phyloP scores from a whole-genome alignment of 2,329 filamentous ascomycete species.

The Diaporthe velutina region DNA sequence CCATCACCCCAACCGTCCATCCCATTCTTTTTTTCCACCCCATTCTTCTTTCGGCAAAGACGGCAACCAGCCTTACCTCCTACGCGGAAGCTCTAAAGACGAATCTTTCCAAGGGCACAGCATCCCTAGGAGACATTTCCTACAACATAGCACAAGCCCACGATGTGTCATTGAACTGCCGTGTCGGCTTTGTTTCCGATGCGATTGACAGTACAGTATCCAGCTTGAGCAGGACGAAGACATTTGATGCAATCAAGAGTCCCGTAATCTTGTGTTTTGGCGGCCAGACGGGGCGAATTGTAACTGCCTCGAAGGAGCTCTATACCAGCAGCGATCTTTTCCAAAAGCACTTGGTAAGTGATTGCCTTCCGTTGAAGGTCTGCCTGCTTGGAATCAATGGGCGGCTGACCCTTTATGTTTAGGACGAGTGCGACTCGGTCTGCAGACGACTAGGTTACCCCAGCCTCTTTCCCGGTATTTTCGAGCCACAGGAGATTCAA shows the following conservation, averaged over 20 bases:
- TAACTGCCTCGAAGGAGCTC: constrained; percentile 46
- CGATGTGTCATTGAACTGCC: constrained; percentile 16
- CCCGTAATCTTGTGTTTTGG: constrained; percentile 53
- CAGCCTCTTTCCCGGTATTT: constrained; percentile 49
- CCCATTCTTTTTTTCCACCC: constrained; percentile 13
- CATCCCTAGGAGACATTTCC: background rate
- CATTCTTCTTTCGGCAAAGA: constrained; percentile 40
- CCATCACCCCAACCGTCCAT: background rate
- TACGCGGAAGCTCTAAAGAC: constrained; percentile 19
- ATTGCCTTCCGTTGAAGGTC: background rate
- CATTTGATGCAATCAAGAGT: constrained; percentile 1
- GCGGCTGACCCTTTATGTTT: background rate
- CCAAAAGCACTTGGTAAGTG: constrained; percentile 47
- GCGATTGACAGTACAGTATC: constrained; percentile 5
- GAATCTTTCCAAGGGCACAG: background rate
- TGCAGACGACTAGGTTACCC: constrained; percentile 46
- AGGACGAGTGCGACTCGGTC: constrained; percentile 48
- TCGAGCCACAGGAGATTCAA: constrained; percentile 43
- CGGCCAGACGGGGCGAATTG: constrained; percentile 50
- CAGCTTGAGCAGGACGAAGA: constrained; percentile 9
- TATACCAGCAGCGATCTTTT: constrained; percentile 47
- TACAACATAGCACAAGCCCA: constrained; percentile 27
- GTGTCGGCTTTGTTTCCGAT: background rate
- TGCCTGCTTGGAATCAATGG: background rate
- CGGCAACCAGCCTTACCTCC: constrained; percentile 33